Percentiles rank a stretch among this genome's conserved stretches.
These are phyloP conservation scores for Amylostereum chailletii DNA, from an alignment of 1,284 basidiomycete species.

Conservation along the genomic window DNA sequence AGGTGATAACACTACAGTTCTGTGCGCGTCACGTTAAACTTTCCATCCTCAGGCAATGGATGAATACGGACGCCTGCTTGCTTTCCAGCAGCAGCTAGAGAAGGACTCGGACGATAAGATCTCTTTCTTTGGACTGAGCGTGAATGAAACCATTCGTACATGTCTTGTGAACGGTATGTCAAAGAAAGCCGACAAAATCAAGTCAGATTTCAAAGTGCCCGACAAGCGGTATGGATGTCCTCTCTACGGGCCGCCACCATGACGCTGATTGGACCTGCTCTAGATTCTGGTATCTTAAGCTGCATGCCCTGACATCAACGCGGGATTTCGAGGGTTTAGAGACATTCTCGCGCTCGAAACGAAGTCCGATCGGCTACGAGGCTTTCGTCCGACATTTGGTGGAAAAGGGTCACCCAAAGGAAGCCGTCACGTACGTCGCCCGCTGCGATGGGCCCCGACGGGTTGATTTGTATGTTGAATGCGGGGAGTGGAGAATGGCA, in stretches of 20 bases:
- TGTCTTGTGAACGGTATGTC: slow-evolving; percentile 72
- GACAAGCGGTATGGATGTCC: slow-evolving; percentile 64
- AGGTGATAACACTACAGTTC: slow-evolving; percentile 37
- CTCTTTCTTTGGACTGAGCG: slow-evolving; percentile 68
- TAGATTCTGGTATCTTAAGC: slow-evolving; percentile 89
- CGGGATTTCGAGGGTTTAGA: slow-evolving; percentile 84
- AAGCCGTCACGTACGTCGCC: slow-evolving; percentile 70
- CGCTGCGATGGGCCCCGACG: slow-evolving; percentile 79
- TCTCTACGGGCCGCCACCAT: neutral
- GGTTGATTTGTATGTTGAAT: slow-evolving; percentile 80
- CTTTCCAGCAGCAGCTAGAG: slow-evolving; percentile 80
- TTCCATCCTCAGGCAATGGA: slow-evolving; percentile 68
- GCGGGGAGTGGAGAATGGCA: slow-evolving; percentile 83
- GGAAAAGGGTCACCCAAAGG: slow-evolving; percentile 59
- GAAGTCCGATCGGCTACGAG: slow-evolving; percentile 94
- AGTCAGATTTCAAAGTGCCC: slow-evolving; percentile 82
- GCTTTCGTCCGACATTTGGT: slow-evolving; percentile 82
- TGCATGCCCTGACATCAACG: slow-evolving; percentile 71
- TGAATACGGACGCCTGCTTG: slow-evolving; percentile 72
- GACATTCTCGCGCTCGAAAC: slow-evolving; percentile 73
- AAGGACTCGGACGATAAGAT: slow-evolving; percentile 76
- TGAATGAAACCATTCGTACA: slow-evolving; percentile 75
- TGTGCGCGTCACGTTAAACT: neutral
- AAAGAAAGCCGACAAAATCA: slow-evolving; percentile 83
- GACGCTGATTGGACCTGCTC: neutral